Base-by-base conservation (phyloP, 1,139 yeast species). In the Lodderomyces orthopsilosis region DNA sequence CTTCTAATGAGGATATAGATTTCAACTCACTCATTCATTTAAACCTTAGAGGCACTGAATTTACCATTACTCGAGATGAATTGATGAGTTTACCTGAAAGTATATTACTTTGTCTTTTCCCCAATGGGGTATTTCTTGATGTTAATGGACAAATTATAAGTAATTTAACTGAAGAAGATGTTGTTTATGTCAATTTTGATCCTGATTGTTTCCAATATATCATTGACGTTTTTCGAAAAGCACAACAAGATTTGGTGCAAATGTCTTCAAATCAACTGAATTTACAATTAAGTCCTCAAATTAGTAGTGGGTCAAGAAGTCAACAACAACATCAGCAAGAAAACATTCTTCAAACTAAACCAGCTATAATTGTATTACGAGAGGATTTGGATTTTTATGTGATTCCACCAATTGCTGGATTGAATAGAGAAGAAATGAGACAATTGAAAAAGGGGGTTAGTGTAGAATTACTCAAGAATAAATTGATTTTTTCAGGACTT, bases 321-420 rank as follows among this genome's bases (percentile, higher is more conserved):
- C 38, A 22, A 10, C 24, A 35, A 19, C 37, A 35, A 35, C 7
- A 45, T 24, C 60, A 52, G 37, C 64, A 65, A 26, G 74, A 70
- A 37, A 63, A 81, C 43, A 79, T 88, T 3, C 69, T 91, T 49
- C 82, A 80, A 53, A 82, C 81, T 45, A 85, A 89, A 54, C 98
- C 98, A 0, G 89, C 96, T 0, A 85, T 94, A 38, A 90, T 94
- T 47, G 97, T 93, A 3, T 72, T 94, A 45, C 74, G 97, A 49
- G 99, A 94, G 62, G 98, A 94, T 61, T 73, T 94, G 52, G 98
- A 94, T 61, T 94, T 80, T 65, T 94, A 91, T 63, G 88, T 95
- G 46, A 82, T 93, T 22, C 95, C 97, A 0, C 89, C 91, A 2
- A 62, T 66, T 7, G 61, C 70, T 3, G 85, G 85, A 1, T 63